Evolutionary conservation across 2,329 filamentous ascomycete species (phyloP).

Genomic region (Colletotrichum graminicola): DNA sequence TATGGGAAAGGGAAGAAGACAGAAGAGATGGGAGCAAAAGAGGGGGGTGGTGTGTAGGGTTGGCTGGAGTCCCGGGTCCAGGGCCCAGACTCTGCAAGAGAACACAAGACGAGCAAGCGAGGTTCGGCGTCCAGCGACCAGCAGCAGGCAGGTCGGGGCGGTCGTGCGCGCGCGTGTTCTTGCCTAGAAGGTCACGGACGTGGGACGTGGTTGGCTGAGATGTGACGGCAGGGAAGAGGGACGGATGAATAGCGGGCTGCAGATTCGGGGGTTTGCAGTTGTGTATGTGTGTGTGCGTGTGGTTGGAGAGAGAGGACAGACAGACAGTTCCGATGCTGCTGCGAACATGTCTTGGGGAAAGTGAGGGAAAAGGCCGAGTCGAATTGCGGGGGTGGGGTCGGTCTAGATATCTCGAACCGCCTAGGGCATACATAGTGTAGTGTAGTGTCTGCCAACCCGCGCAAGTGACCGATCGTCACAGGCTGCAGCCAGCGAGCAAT

Average conservation of each 20-base stretch:
- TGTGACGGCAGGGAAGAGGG: slow-evolving; percentile 4
- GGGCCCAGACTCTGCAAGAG: slow-evolving; percentile 5
- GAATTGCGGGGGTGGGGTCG: slow-evolving; percentile 40
- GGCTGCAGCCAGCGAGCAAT: not conserved
- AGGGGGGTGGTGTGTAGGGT: slow-evolving; percentile 1
- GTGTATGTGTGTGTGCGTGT: not conserved
- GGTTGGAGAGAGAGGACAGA: slow-evolving; percentile 16
- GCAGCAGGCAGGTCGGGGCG: not conserved
- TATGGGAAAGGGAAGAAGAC: not conserved
- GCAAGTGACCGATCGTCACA: not conserved
- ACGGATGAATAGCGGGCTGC: not conserved
- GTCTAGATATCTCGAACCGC: not conserved
- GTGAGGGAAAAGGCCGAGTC: slow-evolving; percentile 33
- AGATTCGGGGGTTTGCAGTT: not conserved
- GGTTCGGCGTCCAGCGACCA: slow-evolving; percentile 11
- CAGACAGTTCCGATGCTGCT: slow-evolving; percentile 14
- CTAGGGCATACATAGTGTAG: not conserved
- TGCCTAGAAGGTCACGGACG: slow-evolving; percentile 21
- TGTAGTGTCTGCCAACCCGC: not conserved
- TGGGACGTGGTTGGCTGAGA: slow-evolving; percentile 10
- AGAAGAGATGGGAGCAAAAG: not conserved
- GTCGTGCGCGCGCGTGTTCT: slow-evolving; percentile 12
- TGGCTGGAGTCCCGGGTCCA: not conserved
- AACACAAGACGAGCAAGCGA: slow-evolving; percentile 13
- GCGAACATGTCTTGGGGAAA: slow-evolving; percentile 11